phyloP scores from a whole-genome alignment of 31 red algal genomes.

The Asparagopsis taxiformis region DNA sequence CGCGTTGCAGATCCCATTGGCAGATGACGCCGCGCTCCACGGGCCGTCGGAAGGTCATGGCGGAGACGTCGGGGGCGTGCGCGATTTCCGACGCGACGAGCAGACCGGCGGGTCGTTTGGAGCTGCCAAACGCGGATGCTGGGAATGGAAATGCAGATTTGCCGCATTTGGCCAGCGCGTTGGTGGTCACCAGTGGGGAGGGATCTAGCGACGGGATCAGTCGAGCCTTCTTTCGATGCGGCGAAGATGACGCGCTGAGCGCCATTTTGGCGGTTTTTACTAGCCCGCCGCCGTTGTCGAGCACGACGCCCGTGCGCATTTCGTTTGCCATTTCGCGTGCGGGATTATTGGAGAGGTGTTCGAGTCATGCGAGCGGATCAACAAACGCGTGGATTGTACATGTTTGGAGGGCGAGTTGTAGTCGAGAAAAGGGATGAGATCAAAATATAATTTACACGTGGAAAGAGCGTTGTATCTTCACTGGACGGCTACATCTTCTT shows the following conservation, averaged over 20 bases:
- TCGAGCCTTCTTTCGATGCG: background rate
- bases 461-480: no score
- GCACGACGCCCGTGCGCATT: conserved; percentile 21
- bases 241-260: background rate
- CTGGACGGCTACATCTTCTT: no score
- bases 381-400: no score
- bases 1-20: conserved; percentile 56
- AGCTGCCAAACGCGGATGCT: conserved; percentile 16
- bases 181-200: conserved; percentile 24
- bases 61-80: conserved; percentile 39
- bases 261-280: conserved; percentile 61
- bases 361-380: no score
- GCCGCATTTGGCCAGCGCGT: conserved; percentile 31
- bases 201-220: conserved; percentile 1
- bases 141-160: conserved; percentile 31
- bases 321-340: no score
- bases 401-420: no score
- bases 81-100: conserved; percentile 48
- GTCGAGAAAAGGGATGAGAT: no score
- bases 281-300: conserved; percentile 80
- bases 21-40: conserved; percentile 71
- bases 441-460: no score
- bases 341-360: no score
- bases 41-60: conserved; percentile 62
- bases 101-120: conserved; percentile 24